These are phyloP conservation scores for Lipomyces starkeyi DNA, from an alignment of 805 yeast species.

Conservation along the genomic window DNA sequence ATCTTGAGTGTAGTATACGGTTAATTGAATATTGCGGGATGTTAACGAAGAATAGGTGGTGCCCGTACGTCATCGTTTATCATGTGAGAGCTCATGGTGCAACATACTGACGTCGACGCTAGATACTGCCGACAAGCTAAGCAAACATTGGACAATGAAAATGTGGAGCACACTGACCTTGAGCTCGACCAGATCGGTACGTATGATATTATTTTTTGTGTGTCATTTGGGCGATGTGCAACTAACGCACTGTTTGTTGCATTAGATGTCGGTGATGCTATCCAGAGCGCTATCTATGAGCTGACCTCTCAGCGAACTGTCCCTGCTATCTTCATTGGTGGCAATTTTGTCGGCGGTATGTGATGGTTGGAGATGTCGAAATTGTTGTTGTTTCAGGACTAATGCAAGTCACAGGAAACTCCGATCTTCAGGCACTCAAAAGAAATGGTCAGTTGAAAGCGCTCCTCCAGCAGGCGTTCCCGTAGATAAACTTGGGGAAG, in stretches of 20 bases:
- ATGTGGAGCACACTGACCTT: conserved; percentile 53
- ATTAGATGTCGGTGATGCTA: conserved; percentile 71
- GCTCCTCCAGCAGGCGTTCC: conserved; percentile 40
- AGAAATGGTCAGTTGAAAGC: conserved; percentile 63
- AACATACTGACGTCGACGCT: conserved; percentile 18
- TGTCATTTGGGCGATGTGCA: not conserved
- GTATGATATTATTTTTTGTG: conserved; percentile 37
- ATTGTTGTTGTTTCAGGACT: not conserved
- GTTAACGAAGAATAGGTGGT: conserved; percentile 35
- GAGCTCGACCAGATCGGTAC: conserved; percentile 44
- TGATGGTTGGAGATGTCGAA: not conserved
- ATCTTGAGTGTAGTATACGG: conserved; percentile 52
- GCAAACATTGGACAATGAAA: conserved; percentile 48
- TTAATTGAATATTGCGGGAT: not conserved
- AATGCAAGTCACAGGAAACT: conserved; percentile 52
- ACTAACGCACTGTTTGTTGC: not conserved
- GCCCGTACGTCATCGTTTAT: conserved; percentile 31
- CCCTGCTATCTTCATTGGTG: conserved; percentile 88
- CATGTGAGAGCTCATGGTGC: not conserved
- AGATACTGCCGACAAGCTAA: conserved; percentile 54
- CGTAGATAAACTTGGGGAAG: conserved; percentile 4
- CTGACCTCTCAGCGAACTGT: conserved; percentile 92
- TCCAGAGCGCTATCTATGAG: conserved; percentile 77
- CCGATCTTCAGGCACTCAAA: conserved; percentile 78
- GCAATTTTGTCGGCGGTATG: conserved; percentile 91